These are phyloP conservation scores for Fusarium drepaniforme DNA, from an alignment of 2,329 filamentous ascomycete genomes.

Conservation along the genomic window DNA sequence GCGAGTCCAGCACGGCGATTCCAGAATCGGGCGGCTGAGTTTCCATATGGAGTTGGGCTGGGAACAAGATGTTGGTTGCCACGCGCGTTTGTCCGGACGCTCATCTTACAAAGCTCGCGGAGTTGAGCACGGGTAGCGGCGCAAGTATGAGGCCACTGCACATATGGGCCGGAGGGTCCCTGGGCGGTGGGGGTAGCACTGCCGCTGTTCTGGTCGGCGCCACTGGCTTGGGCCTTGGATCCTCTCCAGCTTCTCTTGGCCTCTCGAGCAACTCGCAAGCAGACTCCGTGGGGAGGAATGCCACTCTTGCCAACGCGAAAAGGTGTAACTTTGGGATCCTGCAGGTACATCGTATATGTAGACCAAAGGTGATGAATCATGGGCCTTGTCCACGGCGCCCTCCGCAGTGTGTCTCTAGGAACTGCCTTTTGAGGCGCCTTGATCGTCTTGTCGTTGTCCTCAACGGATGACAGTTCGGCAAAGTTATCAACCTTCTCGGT, in stretches of 20 bases:
- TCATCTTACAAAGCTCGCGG: conserved; percentile 71
- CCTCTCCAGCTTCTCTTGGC: conserved; percentile 77
- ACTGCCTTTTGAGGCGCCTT: conserved; percentile 36
- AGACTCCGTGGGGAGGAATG: conserved; percentile 74
- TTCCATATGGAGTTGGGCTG: conserved; percentile 69
- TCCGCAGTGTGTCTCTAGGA: conserved; percentile 53
- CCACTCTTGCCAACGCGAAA: conserved; percentile 73
- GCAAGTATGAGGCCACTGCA: conserved; percentile 74
- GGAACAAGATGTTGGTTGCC: conserved; percentile 61
- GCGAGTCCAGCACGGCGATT: conserved; percentile 62
- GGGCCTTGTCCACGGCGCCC: conserved; percentile 72
- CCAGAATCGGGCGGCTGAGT: conserved; percentile 61
- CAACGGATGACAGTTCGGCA: conserved; percentile 39
- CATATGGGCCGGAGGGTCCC: conserved; percentile 57
- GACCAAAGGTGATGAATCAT: conserved; percentile 77
- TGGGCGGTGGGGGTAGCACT: conserved; percentile 68
- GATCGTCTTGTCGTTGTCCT: conserved; percentile 50
- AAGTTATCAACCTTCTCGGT: conserved; percentile 44
- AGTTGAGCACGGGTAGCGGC: conserved; percentile 73
- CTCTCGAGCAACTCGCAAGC: conserved; percentile 73
- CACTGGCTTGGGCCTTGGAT: conserved; percentile 55
- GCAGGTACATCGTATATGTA: conserved; percentile 73
- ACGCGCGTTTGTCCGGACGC: conserved; percentile 59
- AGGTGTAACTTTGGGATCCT: conserved; percentile 76
- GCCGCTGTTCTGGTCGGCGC: conserved; percentile 58